Base-by-base conservation (phyloP, 768 basidiomycete genomes). In the Agaricus sinodeliciosus region DNA sequence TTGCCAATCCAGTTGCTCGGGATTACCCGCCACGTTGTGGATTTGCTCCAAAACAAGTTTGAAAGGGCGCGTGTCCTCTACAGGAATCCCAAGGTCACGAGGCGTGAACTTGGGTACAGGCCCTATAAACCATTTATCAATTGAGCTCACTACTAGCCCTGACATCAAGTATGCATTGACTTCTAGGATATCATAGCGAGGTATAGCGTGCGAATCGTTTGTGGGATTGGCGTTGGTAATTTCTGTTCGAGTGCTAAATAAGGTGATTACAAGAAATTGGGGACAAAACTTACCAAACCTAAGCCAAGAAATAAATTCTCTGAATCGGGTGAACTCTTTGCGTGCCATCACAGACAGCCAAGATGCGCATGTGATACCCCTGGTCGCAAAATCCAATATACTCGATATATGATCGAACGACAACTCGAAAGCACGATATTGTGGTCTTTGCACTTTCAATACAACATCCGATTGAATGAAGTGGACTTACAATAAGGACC, bases 81-180 rank as follows among this genome's bases (percentile, higher is more conserved):
- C 62, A 41, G 75, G 69, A 48, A 79, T 65, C 49, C 78, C 79
- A 37, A 83, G 60, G 59, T 81, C 78, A 56, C 63, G 65, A 22
- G 74, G 68, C 13, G 70, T 68, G 62, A 84, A 81, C 43, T 64
- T 64, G 19, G 83, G 81, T 26, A 74, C 64, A 15, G 80, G 78
- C 16, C 86, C 87, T 64, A 74, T 74, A 65, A 92, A 92, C 87
- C 89, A 92, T 58, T 75, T 76, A 71, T 91, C 89, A 67, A 92
- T 79, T 46, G 75, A 69, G 65, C 85, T 90, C 49, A 72, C 70
- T 48, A 77, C 72, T 41, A 92, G 75, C 44, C 89, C 87, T 40
- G 79, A 80, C 59, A 79, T 80, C 60, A 92, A 73, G 65, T 92
- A 92, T 58, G 82, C 79, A 64, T 88, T 87, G 48, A 87, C 89